Evolutionary conservation across 306 rosid species (phyloP).

Genomic region (Morella rubra): DNA sequence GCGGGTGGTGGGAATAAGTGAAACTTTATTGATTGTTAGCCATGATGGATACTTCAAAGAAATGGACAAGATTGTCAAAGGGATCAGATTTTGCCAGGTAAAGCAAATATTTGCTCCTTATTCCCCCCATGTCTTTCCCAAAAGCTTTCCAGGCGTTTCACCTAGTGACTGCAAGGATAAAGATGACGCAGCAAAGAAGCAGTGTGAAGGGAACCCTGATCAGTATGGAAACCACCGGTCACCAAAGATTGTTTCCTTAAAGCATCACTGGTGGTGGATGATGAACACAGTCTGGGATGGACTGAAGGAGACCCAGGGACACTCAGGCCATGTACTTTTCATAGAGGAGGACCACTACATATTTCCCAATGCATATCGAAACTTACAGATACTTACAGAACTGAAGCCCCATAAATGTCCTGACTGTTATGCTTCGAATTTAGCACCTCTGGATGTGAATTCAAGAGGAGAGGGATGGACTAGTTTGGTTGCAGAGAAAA

Average conservation of each 20-base stretch:
- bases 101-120: slow-evolving; percentile 90
- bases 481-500: slow-evolving; percentile 77
- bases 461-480: slow-evolving; percentile 81
- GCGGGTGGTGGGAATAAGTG: slow-evolving; percentile 71
- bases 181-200: slow-evolving; percentile 38
- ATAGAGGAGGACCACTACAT: slow-evolving; percentile 93
- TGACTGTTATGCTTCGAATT: slow-evolving; percentile 85
- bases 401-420: slow-evolving; percentile 77
- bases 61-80: slow-evolving; percentile 68
- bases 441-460: slow-evolving; percentile 96
- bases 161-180: slow-evolving; percentile 64
- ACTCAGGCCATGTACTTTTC: slow-evolving; percentile 76
- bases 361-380: slow-evolving; percentile 87
- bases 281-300: slow-evolving; percentile 97
- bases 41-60: slow-evolving; percentile 90
- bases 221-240: slow-evolving; percentile 87
- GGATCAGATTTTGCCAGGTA: slow-evolving; percentile 78
- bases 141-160: slow-evolving; percentile 74
- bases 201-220: slow-evolving; percentile 69
- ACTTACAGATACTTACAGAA: slow-evolving; percentile 57
- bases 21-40: slow-evolving; percentile 82
- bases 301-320: slow-evolving; percentile 61
- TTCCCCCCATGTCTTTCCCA: slow-evolving; percentile 76
- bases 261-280: slow-evolving; percentile 99
- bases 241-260: slow-evolving; percentile 82